Evolutionary conservation across 129 eudicot species (phyloP), one percentile per base, ranked within the genome.

Genomic region (Centella asiatica): DNA sequence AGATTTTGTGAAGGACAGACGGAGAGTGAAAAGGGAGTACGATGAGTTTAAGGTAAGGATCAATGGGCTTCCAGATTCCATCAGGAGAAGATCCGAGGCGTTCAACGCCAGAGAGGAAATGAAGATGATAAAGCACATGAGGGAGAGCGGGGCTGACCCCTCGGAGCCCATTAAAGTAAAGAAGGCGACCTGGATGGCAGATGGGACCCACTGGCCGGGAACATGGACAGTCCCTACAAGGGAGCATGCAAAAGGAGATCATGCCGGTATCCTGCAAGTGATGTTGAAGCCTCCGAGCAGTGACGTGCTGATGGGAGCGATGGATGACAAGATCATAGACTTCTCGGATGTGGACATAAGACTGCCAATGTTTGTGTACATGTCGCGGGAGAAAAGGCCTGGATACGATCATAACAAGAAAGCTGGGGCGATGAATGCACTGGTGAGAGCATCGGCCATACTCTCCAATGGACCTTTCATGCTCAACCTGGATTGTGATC

Each of bases 381-480:
- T 90, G 75, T 90, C 97, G 2, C 79, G 94, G 39, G 97, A 90
- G 67, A 90, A 90, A 71, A 74, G 97, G 4, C 83, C 89, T 0
- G 97, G 95, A 3, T 90, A 90, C 44, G 97, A 90, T 73, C 97
- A 90, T 37, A 90, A 90, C 80, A 90, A 90, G 76, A 90, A 90
- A 76, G 97, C 97, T 1, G 97, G 97, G n/a, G 97, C 97, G 22
- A 90, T 90, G 97, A 90, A 90, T 22, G 89, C 94, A 1, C 80
- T 90, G 27, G 97, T 90, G 1, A 78, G 97, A 48, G 74, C 95
- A 50, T 86, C 97, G 0, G 95, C 97, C 0, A 50, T 90, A 42
- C 57, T 90, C 19, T 90, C 97, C 10, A 90, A 86, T 46, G 97
- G 97, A 1, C 84, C 97, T 2, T 89, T 89, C 61, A 85, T 89